Evolutionary conservation across 2,329 filamentous ascomycete genomes (phyloP).

Genomic region (Aspergillus fumigatiaffinis): DNA sequence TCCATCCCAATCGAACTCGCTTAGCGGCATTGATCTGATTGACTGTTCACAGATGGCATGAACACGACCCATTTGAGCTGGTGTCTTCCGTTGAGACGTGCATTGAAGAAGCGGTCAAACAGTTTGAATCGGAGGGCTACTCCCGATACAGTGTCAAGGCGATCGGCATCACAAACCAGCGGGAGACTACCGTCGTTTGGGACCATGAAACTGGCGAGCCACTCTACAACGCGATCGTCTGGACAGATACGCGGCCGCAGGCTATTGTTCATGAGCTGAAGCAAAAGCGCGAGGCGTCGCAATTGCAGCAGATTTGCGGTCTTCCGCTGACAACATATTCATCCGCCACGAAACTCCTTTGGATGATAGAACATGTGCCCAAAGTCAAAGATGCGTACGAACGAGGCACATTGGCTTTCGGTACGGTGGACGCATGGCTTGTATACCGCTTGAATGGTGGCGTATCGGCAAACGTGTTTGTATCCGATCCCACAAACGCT

Average conservation of each 20-base stretch:
- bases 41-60: slow-evolving; percentile 65
- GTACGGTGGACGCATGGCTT: slow-evolving; percentile 84
- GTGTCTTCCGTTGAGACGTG: slow-evolving; percentile 71
- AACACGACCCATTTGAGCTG: slow-evolving; percentile 76
- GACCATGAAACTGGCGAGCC: slow-evolving; percentile 74
- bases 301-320: slow-evolving; percentile 67
- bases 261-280: slow-evolving; percentile 73
- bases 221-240: slow-evolving; percentile 79
- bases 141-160: slow-evolving; percentile 62
- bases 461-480: slow-evolving; percentile 62
- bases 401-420: slow-evolving; percentile 70
- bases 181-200: slow-evolving; percentile 85
- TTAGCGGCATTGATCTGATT: neutral
- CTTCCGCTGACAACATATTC: slow-evolving; percentile 84
- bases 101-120: slow-evolving; percentile 67
- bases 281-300: slow-evolving; percentile 59
- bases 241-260: slow-evolving; percentile 80
- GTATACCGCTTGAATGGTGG: slow-evolving; percentile 76
- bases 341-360: slow-evolving; percentile 77
- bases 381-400: slow-evolving; percentile 70
- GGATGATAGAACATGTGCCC: slow-evolving; percentile 71
- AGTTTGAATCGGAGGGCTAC: slow-evolving; percentile 66
- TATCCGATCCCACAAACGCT: slow-evolving; percentile 83
- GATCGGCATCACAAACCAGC: slow-evolving; percentile 84
- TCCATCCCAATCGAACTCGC: slow-evolving; percentile 13